Evolutionary conservation across 2,329 filamentous ascomycete genomes (phyloP).

Genomic region (Fusarium praegraminearum): DNA sequence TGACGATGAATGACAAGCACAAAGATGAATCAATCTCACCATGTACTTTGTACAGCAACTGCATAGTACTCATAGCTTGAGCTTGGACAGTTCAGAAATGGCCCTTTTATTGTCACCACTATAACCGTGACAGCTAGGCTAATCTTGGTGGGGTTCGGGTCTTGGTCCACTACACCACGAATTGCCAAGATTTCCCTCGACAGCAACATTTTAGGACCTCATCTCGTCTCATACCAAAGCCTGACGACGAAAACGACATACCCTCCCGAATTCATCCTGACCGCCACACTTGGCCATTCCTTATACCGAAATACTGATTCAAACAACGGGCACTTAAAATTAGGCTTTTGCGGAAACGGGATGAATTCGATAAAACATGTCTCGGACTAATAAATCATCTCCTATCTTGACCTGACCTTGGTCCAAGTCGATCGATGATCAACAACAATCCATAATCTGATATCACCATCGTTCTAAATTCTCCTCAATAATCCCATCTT

Average conservation of each 20-base stretch:
- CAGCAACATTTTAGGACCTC: slow-evolving; percentile 9
- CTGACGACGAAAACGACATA: background rate
- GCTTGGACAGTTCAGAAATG: background rate
- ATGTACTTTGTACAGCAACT: background rate
- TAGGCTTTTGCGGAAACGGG: background rate
- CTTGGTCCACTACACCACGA: slow-evolving; percentile 2
- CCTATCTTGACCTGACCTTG: background rate
- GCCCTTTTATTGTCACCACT: background rate
- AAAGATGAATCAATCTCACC: slow-evolving; percentile 5
- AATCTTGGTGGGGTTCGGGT: background rate
- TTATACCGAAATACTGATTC: background rate
- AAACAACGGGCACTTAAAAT: background rate
- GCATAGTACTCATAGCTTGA: background rate
- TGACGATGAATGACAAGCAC: slow-evolving; percentile 27
- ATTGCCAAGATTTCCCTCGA: slow-evolving; percentile 17
- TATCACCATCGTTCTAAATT: background rate
- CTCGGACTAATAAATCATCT: slow-evolving; percentile 19
- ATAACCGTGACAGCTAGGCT: background rate
- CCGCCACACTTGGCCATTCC: slow-evolving; percentile 12
- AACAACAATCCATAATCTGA: background rate
- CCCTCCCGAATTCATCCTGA: background rate
- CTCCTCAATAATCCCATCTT: background rate
- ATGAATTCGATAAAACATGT: slow-evolving; percentile 16
- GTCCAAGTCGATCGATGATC: background rate
- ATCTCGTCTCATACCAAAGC: slow-evolving; percentile 22